Conservation (phyloP, 2,329 filamentous ascomycete genomes). For the Pseudogymnoascus sp. region DNA sequence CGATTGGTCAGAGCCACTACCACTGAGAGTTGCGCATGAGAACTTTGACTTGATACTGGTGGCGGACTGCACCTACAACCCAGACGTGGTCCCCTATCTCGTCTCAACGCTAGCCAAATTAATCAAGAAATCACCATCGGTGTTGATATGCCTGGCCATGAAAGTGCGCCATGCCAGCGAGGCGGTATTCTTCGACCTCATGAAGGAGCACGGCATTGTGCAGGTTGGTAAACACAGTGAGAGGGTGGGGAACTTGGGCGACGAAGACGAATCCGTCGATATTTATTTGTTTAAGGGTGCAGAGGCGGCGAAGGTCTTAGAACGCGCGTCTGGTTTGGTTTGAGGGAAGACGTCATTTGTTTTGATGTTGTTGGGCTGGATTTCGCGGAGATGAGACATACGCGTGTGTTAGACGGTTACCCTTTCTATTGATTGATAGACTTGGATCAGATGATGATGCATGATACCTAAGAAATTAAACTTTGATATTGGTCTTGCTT, state of each 20-base stretch:
- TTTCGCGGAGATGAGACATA: not conserved
- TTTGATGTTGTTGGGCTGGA: not conserved
- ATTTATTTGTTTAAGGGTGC: slow-evolving; percentile 15
- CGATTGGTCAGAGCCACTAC: slow-evolving; percentile 54
- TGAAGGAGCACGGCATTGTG: slow-evolving; percentile 35
- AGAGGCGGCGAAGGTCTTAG: not conserved
- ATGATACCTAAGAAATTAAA: not conserved
- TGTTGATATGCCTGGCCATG: slow-evolving; percentile 49
- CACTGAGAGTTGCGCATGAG: slow-evolving; percentile 23
- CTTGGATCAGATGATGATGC: not conserved
- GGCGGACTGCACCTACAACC: slow-evolving; percentile 68
- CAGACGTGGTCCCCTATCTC: slow-evolving; percentile 56
- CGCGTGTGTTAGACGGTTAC: not conserved
- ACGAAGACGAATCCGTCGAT: slow-evolving; percentile 15
- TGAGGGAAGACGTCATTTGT: not conserved
- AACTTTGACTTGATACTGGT: slow-evolving; percentile 54
- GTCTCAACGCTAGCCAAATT: slow-evolving; percentile 46
- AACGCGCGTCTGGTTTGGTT: not conserved
- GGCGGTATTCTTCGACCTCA: slow-evolving; percentile 57
- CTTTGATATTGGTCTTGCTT: not conserved
- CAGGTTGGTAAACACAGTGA: slow-evolving; percentile 10
- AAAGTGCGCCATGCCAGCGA: slow-evolving; percentile 64
- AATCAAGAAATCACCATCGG: slow-evolving; percentile 11
- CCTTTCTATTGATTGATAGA: not conserved
- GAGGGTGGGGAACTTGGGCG: slow-evolving; percentile 8